A percentile compares a stretch with the other conserved stretches of the same genome.
Conservation (phyloP, 164 flowering plant genomes). For the Paratinospora sagittata region DNA sequence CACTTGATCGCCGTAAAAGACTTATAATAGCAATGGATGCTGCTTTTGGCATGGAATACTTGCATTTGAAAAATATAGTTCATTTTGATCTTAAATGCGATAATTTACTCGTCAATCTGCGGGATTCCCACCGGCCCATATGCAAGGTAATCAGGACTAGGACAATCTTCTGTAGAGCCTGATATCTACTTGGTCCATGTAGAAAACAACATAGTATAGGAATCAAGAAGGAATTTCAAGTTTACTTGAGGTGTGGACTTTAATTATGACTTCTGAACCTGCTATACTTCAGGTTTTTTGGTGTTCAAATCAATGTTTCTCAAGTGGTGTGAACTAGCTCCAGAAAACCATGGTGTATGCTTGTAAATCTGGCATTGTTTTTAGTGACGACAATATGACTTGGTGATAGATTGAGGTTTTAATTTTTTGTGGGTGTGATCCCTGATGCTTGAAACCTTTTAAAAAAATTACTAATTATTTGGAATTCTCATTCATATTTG, state of each 20-base stretch:
- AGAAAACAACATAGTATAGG: background rate
- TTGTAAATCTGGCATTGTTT: background rate
- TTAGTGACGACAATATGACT: background rate
- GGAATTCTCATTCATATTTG: background rate
- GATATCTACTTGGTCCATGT: conserved; percentile 3
- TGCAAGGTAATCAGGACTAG: conserved; percentile 59
- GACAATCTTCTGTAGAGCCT: background rate
- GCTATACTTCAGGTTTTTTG: background rate
- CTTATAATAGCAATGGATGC: conserved; percentile 83
- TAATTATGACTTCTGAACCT: background rate
- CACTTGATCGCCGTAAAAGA: conserved; percentile 68
- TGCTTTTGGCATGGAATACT: conserved; percentile 93
- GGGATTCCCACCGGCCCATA: conserved; percentile 73
- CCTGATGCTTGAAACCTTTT: background rate
- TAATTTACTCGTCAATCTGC: conserved; percentile 80
- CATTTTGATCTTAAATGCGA: conserved; percentile 94
- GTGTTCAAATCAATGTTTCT: background rate
- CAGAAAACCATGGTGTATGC: background rate
- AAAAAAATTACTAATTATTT: background rate
- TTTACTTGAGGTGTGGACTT: background rate
- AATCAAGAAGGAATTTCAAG: background rate
- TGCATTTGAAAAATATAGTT: conserved; percentile 72
- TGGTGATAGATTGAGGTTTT: background rate
- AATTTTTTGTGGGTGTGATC: background rate
- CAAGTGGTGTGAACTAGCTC: background rate